Evolutionary conservation across 352 stramenopile species (phyloP), one percentile per base, ranked within the genome.

Genomic region (Phytophthora kernoviae): DNA sequence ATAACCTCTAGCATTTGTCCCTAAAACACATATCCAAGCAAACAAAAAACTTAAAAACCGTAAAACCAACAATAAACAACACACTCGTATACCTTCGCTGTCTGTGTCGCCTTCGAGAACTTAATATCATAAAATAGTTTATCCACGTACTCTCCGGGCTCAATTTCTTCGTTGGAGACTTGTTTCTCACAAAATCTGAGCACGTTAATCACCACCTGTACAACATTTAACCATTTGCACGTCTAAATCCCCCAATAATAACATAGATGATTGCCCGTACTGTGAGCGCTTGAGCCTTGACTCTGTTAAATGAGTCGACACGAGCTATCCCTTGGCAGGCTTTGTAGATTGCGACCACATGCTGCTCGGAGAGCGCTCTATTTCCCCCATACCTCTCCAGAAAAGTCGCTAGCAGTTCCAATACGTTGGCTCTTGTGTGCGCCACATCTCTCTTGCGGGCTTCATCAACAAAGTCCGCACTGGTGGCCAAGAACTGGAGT

Each of bases 101-200:
- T 91, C 41, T 93, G 83, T 2, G 77, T 80, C 7, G 72, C 71
- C 37, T 90, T 91, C 4, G 75, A 77, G 41, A 88, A 93, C 63
- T 88, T 87, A 47, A 93, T 78, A 36, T 93, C 83, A 45, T 87
- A 73, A 33, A 91, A 88, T 9, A 93, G 63, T 50, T 91, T 91
- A 22, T 88, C 79, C 37, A 79, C 56, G 36, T 90, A 93, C 30
- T 50, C 49, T 30, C 62, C 50, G 3, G 83, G 79, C 27, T 86
- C 70, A 18, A 90, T 64, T 14, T 86, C 79, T 12, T 81, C 67
- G n/a, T 54, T 75, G 4, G 68, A 58, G 5, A 90, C 27, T 11
- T 61, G 56, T 12, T 57, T 52, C 4, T 54, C 36, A 1, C 67
- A 65, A 44, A 80, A 68, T 53, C 90, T 79, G 18, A 93, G 73